A percentile compares a stretch with the other conserved stretches of the same genome.
phyloP scores from a whole-genome alignment of 1,139 yeast genomes.

The Blastobotrys persicus region DNA sequence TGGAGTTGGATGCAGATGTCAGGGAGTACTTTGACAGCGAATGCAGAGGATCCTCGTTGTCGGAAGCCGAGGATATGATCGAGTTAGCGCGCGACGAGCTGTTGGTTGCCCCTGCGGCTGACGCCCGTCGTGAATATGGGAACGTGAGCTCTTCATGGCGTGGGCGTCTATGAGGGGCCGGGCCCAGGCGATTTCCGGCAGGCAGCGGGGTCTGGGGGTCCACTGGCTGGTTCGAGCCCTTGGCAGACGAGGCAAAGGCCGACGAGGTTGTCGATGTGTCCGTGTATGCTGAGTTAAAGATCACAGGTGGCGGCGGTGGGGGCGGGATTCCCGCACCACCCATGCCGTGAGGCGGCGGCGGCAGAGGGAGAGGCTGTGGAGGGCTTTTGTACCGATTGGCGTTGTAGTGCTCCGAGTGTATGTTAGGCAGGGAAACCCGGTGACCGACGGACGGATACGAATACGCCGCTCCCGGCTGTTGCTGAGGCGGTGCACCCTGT shows the following conservation, averaged over 20 bases:
- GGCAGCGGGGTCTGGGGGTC: conserved; percentile 13
- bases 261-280: conserved; percentile 29
- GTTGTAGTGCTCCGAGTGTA: conserved; percentile 23
- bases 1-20: conserved; percentile 28
- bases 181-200: conserved; percentile 3
- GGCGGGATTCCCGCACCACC: conserved; percentile 12
- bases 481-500: conserved; percentile 15
- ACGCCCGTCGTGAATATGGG: conserved; percentile 28
- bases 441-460: conserved; percentile 25
- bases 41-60: conserved; percentile 34
- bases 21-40: conserved; percentile 34
- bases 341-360: conserved; percentile 13
- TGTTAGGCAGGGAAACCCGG: conserved; percentile 33
- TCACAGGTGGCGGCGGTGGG: conserved; percentile 15
- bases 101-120: conserved; percentile 19
- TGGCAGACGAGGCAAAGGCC: conserved; percentile 22
- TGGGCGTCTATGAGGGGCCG: conserved; percentile 8
- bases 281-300: conserved; percentile 34
- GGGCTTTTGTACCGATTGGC: conserved; percentile 16
- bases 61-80: conserved; percentile 31
- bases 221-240: conserved; percentile 27
- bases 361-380: conserved; percentile 8
- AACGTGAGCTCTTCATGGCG: conserved; percentile 16
- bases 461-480: conserved; percentile 7
- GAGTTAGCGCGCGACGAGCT: conserved; percentile 29